phyloP scores from a whole-genome alignment of 2,329 filamentous ascomycete genomes.

The Saccharata proteae region DNA sequence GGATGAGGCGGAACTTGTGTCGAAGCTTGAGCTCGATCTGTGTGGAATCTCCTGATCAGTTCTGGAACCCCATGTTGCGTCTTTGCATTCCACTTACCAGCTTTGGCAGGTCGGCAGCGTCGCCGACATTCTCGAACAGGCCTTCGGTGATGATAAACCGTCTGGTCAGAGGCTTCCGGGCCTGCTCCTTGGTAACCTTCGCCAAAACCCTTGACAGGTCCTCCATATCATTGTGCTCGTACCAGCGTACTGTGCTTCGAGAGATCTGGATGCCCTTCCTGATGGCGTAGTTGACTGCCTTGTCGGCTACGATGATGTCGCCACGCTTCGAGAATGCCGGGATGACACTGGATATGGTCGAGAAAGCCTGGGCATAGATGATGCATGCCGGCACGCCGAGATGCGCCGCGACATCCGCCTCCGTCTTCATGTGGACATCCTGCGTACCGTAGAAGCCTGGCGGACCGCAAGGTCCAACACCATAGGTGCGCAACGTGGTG shows the following conservation, averaged over 20 bases:
- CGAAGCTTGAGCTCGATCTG: slow-evolving; percentile 84
- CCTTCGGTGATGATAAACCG: slow-evolving; percentile 95
- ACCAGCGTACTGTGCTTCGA: slow-evolving; percentile 84
- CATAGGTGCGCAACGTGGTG: slow-evolving; percentile 84
- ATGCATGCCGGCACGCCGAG: slow-evolving; percentile 82
- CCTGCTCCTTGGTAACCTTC: slow-evolving; percentile 78
- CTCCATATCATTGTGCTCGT: slow-evolving; percentile 90
- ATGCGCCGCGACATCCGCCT: slow-evolving; percentile 84
- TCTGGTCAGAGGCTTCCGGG: slow-evolving; percentile 75
- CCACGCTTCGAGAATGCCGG: slow-evolving; percentile 94
- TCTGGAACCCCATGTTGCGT: no score
- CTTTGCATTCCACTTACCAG: no score
- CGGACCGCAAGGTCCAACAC: slow-evolving; percentile 90
- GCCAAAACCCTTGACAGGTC: slow-evolving; percentile 78
- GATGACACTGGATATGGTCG: slow-evolving; percentile 92
- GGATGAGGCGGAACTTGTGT: slow-evolving; percentile 95
- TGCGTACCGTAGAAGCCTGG: slow-evolving; percentile 98
- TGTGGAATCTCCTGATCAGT: neutral
- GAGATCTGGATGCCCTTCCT: slow-evolving; percentile 90
- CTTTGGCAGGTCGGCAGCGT: slow-evolving; percentile 72
- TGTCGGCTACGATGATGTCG: slow-evolving; percentile 92
- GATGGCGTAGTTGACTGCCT: slow-evolving; percentile 84
- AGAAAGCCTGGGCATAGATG: slow-evolving; percentile 92
- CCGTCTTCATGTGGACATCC: slow-evolving; percentile 95
- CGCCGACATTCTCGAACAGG: slow-evolving; percentile 81